phyloP scores from a whole-genome alignment of 1,139 yeast species.

The Suhomyces taliae region DNA sequence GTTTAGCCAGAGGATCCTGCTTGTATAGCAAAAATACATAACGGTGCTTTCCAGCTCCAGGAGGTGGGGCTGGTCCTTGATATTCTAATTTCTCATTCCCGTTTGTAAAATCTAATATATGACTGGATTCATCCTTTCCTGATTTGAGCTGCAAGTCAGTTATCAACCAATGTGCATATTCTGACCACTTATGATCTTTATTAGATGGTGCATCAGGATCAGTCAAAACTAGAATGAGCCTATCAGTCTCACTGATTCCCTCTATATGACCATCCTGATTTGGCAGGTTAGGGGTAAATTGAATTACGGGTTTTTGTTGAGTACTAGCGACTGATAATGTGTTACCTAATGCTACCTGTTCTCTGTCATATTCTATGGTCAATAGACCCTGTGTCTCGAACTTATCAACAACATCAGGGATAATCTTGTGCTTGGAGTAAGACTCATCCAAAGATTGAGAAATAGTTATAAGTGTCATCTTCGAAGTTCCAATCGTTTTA shows the following conservation, averaged over 20 bases:
- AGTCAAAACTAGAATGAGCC: constrained; percentile 73
- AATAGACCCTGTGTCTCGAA: constrained; percentile 48
- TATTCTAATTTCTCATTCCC: constrained; percentile 47
- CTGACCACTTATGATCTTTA: constrained; percentile 83
- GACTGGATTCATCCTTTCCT: constrained; percentile 32
- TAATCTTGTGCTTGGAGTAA: constrained; percentile 56
- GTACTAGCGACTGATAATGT: constrained; percentile 64
- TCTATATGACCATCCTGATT: constrained; percentile 37
- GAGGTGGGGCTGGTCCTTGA: constrained; percentile 84
- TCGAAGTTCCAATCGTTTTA: constrained; percentile 5
- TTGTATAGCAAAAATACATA: constrained; percentile 75
- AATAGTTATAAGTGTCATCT: constrained; percentile 55
- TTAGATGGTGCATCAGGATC: constrained; percentile 95
- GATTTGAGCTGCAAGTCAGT: constrained; percentile 56
- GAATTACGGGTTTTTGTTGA: constrained; percentile 62
- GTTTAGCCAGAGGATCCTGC: constrained; percentile 47
- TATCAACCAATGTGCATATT: constrained; percentile 75
- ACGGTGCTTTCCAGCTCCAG: constrained; percentile 78
- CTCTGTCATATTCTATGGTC: constrained; percentile 50
- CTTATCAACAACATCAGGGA: constrained; percentile 61
- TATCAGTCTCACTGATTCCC: constrained; percentile 45
- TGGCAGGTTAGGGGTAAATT: constrained; percentile 58
- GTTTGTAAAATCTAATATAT: constrained; percentile 34
- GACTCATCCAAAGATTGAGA: constrained; percentile 63
- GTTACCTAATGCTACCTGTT: constrained; percentile 80